These are phyloP conservation scores for Agarophyton chilense DNA, from an alignment of 23 red algal genomes.

Conservation along the genomic window DNA sequence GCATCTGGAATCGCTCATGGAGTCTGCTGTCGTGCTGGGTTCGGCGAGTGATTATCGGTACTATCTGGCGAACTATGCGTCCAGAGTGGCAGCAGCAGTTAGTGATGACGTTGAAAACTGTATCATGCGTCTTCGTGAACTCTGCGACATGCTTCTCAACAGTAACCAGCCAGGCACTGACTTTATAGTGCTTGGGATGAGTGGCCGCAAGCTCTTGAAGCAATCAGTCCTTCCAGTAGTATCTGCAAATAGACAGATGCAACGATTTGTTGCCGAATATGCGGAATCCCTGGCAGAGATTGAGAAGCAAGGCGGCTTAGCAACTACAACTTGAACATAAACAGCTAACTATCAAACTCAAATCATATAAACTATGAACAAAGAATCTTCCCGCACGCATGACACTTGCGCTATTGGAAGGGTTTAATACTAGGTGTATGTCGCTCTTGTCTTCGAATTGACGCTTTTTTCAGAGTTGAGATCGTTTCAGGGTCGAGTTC, in stretches of 20 bases:
- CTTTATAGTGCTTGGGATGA: conserved; percentile 44
- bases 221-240: conserved; percentile 72
- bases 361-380: neutral
- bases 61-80: conserved; percentile 73
- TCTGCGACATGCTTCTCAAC: conserved; percentile 73
- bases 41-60: conserved; percentile 68
- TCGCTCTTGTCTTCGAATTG: conserved; percentile 2
- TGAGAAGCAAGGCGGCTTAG: neutral
- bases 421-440: neutral
- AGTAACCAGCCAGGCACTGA: conserved; percentile 16
- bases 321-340: conserved; percentile 2
- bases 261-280: conserved; percentile 77
- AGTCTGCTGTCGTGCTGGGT: conserved; percentile 55
- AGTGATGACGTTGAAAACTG: conserved; percentile 71
- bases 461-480: conserved; percentile 10
- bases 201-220: conserved; percentile 53
- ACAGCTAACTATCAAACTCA: conserved; percentile 31
- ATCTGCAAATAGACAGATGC: conserved; percentile 66
- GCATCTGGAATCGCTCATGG: conserved; percentile 81
- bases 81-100: conserved; percentile 55
- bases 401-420: neutral
- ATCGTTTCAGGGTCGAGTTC: conserved; percentile 37
- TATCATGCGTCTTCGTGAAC: conserved; percentile 66
- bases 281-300: conserved; percentile 51
- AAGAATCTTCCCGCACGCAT: neutral